Evolutionary conservation across 768 basidiomycete genomes (phyloP), one percentile per base, ranked within the genome.

Genomic region (Chalciporus sphaerocephalus): DNA sequence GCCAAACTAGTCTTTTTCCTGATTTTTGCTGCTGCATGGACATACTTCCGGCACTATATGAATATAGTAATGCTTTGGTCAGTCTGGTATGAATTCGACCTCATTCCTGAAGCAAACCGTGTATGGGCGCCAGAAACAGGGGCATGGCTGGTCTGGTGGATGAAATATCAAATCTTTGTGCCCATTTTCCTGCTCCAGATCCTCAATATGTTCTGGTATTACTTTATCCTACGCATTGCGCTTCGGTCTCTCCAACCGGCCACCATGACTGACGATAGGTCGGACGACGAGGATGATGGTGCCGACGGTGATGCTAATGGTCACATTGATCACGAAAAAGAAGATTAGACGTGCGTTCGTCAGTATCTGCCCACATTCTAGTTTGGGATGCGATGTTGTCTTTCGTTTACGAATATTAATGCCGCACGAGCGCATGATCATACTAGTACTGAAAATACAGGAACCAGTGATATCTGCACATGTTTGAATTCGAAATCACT

Each of bases 121-220:
- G 62, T 70, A 20, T 92, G 83, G 80, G 66, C 67, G 5, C 80
- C 80, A 2, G 53, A 69, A 16, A 72, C 77, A 15, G 92, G 91
- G 3, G 75, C 73, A 7, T 93, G 84, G 73, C 67, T 95, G 51
- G 72, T 66, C 1, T 59, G 66, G 59, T 97, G 92, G 89, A 83
- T 94, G 79, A 79, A 74, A 56, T 83, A 80, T 56, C 90, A 92
- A 53, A 79, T 95, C 41, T 89, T 94, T 55, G 49, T 67, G 0
- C 86, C 92, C 0, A 68, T 98, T 45, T 50, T 81, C 6, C 68
- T 91, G 0, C 73, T 99, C 13, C 91, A 93, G 61, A 54, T 79
- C 32, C 73, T 99, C 56, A 97, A 97, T 61, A 48, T 95, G 20
- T 96, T 96, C 74, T 97, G 94, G 94, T 95, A 89, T 64, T 81